These are phyloP conservation scores for Penicillium freii DNA, from an alignment of 2,329 filamentous ascomycete species.

Conservation along the genomic window DNA sequence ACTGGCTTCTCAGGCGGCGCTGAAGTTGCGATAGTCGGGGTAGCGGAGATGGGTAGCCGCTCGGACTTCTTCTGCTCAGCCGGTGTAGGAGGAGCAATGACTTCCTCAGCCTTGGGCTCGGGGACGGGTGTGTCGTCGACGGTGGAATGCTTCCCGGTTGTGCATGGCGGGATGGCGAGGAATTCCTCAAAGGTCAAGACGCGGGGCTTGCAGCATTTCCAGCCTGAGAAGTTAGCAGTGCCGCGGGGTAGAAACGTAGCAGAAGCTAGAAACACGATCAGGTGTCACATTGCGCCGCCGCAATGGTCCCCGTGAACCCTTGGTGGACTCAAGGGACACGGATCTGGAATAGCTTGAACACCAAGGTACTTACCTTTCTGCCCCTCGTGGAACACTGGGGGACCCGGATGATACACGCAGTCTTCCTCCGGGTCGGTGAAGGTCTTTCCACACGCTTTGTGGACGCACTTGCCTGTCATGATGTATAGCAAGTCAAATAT, in stretches of 20 bases:
- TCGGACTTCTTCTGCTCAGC: conserved; percentile 18
- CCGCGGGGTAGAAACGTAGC: not conserved
- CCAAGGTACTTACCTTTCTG: conserved; percentile 75
- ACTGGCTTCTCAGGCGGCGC: conserved; percentile 35
- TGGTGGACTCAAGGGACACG: conserved; percentile 10
- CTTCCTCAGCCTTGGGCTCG: conserved; percentile 39
- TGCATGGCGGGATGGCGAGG: conserved; percentile 87
- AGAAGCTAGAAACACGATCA: not conserved
- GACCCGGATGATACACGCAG: conserved; percentile 89
- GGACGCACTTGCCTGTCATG: conserved; percentile 72
- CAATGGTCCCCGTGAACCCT: conserved; percentile 11
- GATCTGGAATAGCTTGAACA: conserved; percentile 21
- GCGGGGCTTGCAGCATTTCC: conserved; percentile 98
- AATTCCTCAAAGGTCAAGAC: conserved; percentile 98
- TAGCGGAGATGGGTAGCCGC: conserved; percentile 22
- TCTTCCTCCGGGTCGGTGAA: conserved; percentile 79
- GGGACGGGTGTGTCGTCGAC: conserved; percentile 67
- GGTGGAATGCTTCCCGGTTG: conserved; percentile 85
- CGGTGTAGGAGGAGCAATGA: conserved; percentile 26
- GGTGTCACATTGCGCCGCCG: not conserved
- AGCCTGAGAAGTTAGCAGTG: conserved; percentile 58
- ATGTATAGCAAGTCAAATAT: conserved; percentile 11
- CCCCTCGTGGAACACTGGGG: conserved; percentile 94
- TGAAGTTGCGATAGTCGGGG: conserved; percentile 32
- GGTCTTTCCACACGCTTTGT: conserved; percentile 89